Base-by-base conservation (phyloP, 2,329 filamentous ascomycete species). In the Aspergillus sp. region DNA sequence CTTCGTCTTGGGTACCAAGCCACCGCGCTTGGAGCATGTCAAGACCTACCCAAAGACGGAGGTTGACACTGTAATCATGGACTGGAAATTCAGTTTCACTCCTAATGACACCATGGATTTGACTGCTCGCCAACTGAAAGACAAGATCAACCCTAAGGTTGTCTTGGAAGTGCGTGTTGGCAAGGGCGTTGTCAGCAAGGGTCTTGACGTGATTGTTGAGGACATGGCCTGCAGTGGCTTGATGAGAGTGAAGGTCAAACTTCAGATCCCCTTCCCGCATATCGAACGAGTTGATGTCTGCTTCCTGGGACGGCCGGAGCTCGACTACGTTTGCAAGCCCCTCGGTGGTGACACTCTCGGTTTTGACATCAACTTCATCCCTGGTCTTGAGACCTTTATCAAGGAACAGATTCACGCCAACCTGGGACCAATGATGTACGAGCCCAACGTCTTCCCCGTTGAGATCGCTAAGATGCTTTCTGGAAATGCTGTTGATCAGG, bases 61-160 rank as follows among this genome's bases (percentile, higher is more conserved):
- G 66, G 93, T 97, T 62, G 95, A 99, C 70, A 88, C 93, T 58
- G 91, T 99, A 42, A 85, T 98, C 69, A 99, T 99, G 95, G 95
- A 99, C 73, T 99, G 95, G 95, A 96, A 96, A 70, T 99, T 99
- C 77, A 98, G 93, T 82, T 99, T 99, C 79, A 98, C 91, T 0
- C 95, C 95, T 34, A 98, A 95, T 65, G 96, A 99, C 74, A 90
- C 86, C 3, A 87, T 90, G 64, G 95, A 99, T 74, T 86, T 99
- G 83, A 99, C 95, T 2, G 82, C 88, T 2, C 86, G 89, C 60
- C 95, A 99, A 74, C 78, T 97, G 70, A 93, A 90, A 80, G 92
- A 93, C 81, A 97, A 96, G 81, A 85, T 98, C 75, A 98, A 99
- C 71, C 95, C 95, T 55, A 99, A 98, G 78, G 83, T 99, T 57